Base-by-base conservation (phyloP, 306 rosid genomes). In the Vigna radiata region DNA sequence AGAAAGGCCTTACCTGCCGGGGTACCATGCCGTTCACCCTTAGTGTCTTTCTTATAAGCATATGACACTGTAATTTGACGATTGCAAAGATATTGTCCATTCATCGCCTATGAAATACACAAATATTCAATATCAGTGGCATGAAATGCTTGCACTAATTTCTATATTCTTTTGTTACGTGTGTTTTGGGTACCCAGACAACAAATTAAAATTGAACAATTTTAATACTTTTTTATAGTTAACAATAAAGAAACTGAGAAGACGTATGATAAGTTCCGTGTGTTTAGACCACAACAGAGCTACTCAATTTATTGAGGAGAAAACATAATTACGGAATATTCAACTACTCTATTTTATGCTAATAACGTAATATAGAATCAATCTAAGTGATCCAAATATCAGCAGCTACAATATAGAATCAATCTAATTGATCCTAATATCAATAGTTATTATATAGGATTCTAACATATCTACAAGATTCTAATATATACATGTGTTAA, bases 1-100 rank as follows among this genome's bases (percentile, higher is more conserved):
- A 25, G 66, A 82, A 82, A 68, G 67, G 60, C 44, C 87, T 82
- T 41, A 95, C 99, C 99, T 50, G 99, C 98, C 0, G 97, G 98
- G 83, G 99, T 96, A 60, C 99, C 98, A 12, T 95, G 99, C 50
- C 97, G 91, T 83, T 95, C 99, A 61, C 99, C 99, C 83, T 92
- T 95, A 1, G 99, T 95, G 84, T 95, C 99, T 83, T 95, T 95
- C 90, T 96, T 96, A 53, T 96, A 96, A 39, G 99, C 99, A 79
- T 96, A 96, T 16, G 99, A 96, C 47, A 96, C 99, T 33, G 98
- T 91, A 83, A 96, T 92, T 83, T 96, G 99, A 68, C 98, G 98
- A 72, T 96, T 96, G 90, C 99, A 96, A 44, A 96, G 93, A 86
- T 96, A 96, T 44, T 96, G 99, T 15, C 99, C 98, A 78, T 86